phyloP scores from a whole-genome alignment of 176 grass and related monocot genomes.

The Thalia dealbata region DNA sequence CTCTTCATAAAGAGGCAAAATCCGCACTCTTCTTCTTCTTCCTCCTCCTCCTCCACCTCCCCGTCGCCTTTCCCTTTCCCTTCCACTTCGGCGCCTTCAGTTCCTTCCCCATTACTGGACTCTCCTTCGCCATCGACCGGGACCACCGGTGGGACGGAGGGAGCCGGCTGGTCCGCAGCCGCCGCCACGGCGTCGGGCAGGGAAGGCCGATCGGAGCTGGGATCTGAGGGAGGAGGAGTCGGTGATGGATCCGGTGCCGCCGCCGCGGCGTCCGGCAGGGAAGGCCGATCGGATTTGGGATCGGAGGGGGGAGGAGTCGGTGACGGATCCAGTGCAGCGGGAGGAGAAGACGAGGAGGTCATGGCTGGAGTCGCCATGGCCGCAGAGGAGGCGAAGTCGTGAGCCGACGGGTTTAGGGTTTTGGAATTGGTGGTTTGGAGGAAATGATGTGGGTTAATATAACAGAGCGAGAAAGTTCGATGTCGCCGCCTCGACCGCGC shows the following conservation, averaged over 20 bases:
- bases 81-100: no score
- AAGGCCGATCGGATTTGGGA: neutral
- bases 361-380: no score
- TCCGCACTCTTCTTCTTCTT: conserved; percentile 68
- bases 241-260: neutral
- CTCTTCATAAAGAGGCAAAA: conserved; percentile 97
- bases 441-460: no score
- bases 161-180: neutral
- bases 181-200: neutral
- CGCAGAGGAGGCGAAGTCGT: no score
- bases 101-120: neutral
- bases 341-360: no score
- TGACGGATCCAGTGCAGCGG: no score
- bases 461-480: no score
- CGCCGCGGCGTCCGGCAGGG: neutral
- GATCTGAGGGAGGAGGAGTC: neutral
- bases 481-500: no score
- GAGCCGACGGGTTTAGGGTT: no score
- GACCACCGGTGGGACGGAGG: neutral
- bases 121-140: conserved; percentile 5
- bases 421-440: no score
- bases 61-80: no score
- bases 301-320: no score
- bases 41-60: neutral
- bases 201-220: neutral